Base-by-base conservation (phyloP, 331 rosid genomes). In the Phaseolus coccineus region DNA sequence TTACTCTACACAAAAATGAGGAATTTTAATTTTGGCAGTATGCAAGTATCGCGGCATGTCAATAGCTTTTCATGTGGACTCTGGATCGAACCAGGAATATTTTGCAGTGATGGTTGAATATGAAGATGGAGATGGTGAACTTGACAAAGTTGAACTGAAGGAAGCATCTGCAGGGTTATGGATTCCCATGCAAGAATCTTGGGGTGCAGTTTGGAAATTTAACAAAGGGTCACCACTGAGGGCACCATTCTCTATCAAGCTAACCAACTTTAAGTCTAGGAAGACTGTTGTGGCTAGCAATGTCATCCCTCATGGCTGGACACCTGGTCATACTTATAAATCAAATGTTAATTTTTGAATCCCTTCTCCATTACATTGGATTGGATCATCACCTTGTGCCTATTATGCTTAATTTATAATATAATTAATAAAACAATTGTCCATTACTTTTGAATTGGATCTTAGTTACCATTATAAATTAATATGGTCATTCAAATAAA, bases 191-290 rank as follows among this genome's bases (percentile, higher is more conserved):
- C 66, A 77, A 14, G 82, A 85, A 24, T 89, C 91, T 1, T 89
- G 93, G 91, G 93, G 96, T 19, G 93, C 91, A 1, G 84, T 86
- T 61, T 91, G 96, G 96, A 85, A 89, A 14, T 80, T 73, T 27
- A 56, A 86, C 52, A 0, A 65, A 1, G 88, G 88, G 6, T 64
- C 88, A 16, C 10, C 79, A 5, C 58, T 91, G 0, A 9, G 44
- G 10, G 87, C 93, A 10, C 96, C 96, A 0, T 81, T 91, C 81
- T 91, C 93, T 14, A 65, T 91, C 35, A 84, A 76, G 61, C 80
- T 91, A 7, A 87, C 90, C 2, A 59, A 86, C 24, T 73, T 2
- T 2, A 8, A 40, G 46, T 40, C 90, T 9, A 19, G 22, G 22
- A 83, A 83, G 14, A 40, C 81, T 27, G 11, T 89, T 40, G 89